Base-by-base conservation (phyloP, 2,329 filamentous ascomycete genomes). In the Albifimbria verrucaria region DNA sequence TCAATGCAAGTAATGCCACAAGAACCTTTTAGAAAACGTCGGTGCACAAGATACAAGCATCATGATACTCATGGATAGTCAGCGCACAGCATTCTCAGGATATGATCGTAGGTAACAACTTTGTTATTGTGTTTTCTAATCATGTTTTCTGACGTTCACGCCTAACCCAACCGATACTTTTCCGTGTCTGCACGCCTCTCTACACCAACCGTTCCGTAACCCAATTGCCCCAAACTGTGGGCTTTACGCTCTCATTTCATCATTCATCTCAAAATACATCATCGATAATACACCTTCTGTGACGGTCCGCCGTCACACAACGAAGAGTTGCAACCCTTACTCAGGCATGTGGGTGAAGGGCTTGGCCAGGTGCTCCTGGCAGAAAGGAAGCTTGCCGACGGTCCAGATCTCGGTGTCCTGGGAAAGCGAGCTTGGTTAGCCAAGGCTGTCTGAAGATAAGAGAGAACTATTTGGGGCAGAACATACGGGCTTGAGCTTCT, bases 391-490 rank as follows among this genome's bases (percentile, higher is more conserved):
- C 78, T 88, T 88, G 73, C 81, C 69, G 57, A 76, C 79, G 48
- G 83, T 86, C 85, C 85, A 88, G 72, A 88, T 88, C 73, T 88
- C 85, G 60, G 82, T 85, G 61, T 85, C 79, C 79, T 83, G 23
- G 22, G 2, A 3, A 25, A 25, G 44, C n/a, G n/a, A n/a, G n/a
- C n/a, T n/a, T n/a, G n/a, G n/a, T n/a, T n/a, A n/a, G n/a, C n/a
- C n/a, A n/a, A 24, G 24, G 23, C 6, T 7, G 44, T 7, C 22
- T 24, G 10, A 21, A 9, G 22, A 22, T 4, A 15, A n/a, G 5
- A 6, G 2, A 7, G 10, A 10, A 17, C 3, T 9, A 7, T 2
- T n/a, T 20, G n/a, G 2, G 26, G 7, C 9, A 18, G 18, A 39
- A 73, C 78, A 60, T 62, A 82, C 79, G 52, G 85, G 85, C 78